Percentiles rank a stretch among this genome's conserved stretches.
Evolutionary conservation across 2,329 filamentous ascomycete genomes (phyloP).

Genomic region (Uncinocarpus reesii): DNA sequence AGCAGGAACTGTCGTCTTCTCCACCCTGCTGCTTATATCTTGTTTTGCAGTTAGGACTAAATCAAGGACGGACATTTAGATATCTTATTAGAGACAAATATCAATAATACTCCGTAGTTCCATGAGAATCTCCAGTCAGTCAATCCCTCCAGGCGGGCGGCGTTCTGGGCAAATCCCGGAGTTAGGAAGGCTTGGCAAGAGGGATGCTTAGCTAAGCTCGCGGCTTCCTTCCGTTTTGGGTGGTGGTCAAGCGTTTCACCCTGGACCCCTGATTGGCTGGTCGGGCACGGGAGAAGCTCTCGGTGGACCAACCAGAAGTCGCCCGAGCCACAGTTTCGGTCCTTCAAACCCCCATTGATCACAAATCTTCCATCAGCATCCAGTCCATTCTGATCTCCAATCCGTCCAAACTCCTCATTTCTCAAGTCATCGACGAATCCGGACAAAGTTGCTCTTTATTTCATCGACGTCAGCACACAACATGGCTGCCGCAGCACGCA

Average conservation of each 20-base stretch:
- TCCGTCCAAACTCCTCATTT: neutral
- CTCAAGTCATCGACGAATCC: neutral
- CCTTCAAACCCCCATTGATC: neutral
- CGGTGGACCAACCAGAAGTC: slow-evolving; percentile 2
- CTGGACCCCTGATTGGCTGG: neutral
- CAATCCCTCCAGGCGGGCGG: neutral
- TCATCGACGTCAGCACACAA: slow-evolving; percentile 13
- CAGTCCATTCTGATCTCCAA: too few relatives aligned
- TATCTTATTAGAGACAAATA: neutral
- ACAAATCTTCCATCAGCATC: slow-evolving; percentile 7
- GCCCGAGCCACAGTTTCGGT: neutral
- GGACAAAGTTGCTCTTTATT: neutral
- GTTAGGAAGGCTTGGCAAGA: neutral
- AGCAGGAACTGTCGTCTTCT: slow-evolving; percentile 41
- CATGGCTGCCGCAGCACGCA: slow-evolving; percentile 36
- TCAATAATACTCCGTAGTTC: too few relatives aligned
- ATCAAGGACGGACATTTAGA: slow-evolving; percentile 38
- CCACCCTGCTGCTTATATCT: slow-evolving; percentile 37
- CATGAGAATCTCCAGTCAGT: too few relatives aligned
- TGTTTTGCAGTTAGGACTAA: slow-evolving; percentile 37
- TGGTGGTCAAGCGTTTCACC: neutral
- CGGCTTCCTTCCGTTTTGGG: neutral
- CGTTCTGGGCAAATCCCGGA: neutral
- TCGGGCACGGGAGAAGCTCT: neutral
- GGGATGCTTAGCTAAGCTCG: slow-evolving; percentile 7